Conservation (phyloP, 1,139 yeast species). For the Sugiyamaella grinbergsii region DNA sequence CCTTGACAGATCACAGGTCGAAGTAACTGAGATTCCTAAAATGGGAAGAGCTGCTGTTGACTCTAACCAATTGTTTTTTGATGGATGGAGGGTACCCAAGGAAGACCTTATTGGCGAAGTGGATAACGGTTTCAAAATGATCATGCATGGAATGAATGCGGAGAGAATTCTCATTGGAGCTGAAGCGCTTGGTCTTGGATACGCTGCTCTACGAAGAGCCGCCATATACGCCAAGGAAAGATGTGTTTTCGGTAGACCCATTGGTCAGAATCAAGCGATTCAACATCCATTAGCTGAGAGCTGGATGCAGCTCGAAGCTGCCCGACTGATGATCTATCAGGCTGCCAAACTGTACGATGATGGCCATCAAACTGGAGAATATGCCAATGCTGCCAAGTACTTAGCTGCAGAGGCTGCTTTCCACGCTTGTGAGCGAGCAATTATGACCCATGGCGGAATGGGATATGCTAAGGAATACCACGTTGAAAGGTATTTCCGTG, state of each 20-base stretch:
- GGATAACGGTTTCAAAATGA: constrained; percentile 20
- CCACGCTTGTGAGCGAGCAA: constrained; percentile 21
- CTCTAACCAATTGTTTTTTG: constrained; percentile 20
- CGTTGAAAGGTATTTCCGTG: constrained; percentile 22
- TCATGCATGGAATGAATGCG: constrained; percentile 23
- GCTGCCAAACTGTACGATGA: constrained; percentile 20
- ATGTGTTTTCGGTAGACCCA: constrained; percentile 18
- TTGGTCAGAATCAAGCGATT: constrained; percentile 23
- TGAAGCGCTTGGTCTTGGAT: constrained; percentile 21
- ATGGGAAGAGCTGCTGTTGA: constrained; percentile 21
- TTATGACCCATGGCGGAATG: constrained; percentile 24
- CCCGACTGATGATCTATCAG: constrained; percentile 20
- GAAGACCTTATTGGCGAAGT: constrained; percentile 19
- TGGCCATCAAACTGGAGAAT: constrained; percentile 20
- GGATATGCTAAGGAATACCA: constrained; percentile 24
- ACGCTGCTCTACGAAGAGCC: constrained; percentile 19
- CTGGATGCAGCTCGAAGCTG: constrained; percentile 24
- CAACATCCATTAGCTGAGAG: constrained; percentile 23
- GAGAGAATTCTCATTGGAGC: constrained; percentile 21
- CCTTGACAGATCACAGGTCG: constrained; percentile 20
- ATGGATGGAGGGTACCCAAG: constrained; percentile 20
- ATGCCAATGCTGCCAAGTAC: constrained; percentile 22
- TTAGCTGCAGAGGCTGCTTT: constrained; percentile 23
- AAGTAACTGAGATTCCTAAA: constrained; percentile 19
- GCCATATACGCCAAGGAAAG: constrained; percentile 18